These are phyloP conservation scores for Phytopythium mirpurense DNA, from an alignment of 352 stramenopile genomes.

Conservation along the genomic window DNA sequence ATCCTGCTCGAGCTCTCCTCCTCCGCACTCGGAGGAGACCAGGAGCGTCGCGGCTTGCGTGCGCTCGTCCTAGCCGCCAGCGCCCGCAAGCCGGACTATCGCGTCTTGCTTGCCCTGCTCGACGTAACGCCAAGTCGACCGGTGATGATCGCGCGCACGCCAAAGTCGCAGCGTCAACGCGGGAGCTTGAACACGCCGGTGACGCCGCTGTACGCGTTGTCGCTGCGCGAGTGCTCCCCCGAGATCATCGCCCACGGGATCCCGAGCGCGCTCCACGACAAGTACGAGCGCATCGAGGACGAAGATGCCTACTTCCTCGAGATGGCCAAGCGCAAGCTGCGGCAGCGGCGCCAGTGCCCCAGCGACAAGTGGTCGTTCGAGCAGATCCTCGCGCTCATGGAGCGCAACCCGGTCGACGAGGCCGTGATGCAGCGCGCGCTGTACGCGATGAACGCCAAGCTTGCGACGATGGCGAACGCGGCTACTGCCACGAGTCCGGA, in stretches of 20 bases:
- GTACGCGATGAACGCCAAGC: slow-evolving; percentile 54
- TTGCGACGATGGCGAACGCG: slow-evolving; percentile 17
- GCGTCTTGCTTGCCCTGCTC: slow-evolving; percentile 31
- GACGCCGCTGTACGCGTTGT: slow-evolving; percentile 49
- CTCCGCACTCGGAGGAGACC: slow-evolving; percentile 21
- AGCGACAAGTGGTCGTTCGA: slow-evolving; percentile 35
- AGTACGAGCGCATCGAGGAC: slow-evolving; percentile 51
- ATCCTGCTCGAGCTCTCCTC: slow-evolving; percentile 29
- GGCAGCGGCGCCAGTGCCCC: slow-evolving; percentile 46
- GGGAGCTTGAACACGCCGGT: slow-evolving; percentile 11
- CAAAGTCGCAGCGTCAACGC: slow-evolving; percentile 7
- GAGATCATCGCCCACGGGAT: slow-evolving; percentile 19
- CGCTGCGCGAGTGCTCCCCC: slow-evolving; percentile 21
- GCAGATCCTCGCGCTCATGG: slow-evolving; percentile 50
- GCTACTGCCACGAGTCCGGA: neutral
- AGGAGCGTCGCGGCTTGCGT: slow-evolving; percentile 30
- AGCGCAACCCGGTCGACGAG: slow-evolving; percentile 55
- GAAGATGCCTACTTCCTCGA: slow-evolving; percentile 46
- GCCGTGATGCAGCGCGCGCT: slow-evolving; percentile 52
- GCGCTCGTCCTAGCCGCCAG: slow-evolving; percentile 43
- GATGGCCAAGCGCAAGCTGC: slow-evolving; percentile 55
- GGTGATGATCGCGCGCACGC: neutral
- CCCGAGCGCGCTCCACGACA: slow-evolving; percentile 20
- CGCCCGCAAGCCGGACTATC: slow-evolving; percentile 17
- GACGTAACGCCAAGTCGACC: slow-evolving; percentile 25